A percentile compares a stretch with the other conserved stretches of the same genome.
These are phyloP conservation scores for Ocimum tenuiflorum DNA, from an alignment of 257 asterid species.

Conservation along the genomic window DNA sequence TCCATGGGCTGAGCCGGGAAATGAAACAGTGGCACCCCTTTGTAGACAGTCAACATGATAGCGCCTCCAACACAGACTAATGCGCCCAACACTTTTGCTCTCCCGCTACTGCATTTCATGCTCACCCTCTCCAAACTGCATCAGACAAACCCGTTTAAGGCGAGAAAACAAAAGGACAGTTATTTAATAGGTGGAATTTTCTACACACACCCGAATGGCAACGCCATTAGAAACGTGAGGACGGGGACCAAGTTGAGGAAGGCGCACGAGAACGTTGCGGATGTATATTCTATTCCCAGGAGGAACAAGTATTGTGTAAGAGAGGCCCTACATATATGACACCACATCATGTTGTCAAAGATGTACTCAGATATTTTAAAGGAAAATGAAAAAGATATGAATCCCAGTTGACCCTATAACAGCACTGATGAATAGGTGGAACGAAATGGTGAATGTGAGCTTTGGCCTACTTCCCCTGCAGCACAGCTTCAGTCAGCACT, in stretches of 20 bases:
- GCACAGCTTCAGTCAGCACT: not conserved
- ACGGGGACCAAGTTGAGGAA: constrained; percentile 65
- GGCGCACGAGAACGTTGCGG: constrained; percentile 72
- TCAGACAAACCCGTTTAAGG: not conserved
- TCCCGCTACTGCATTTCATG: constrained; percentile 41
- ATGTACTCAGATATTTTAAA: too few relatives aligned
- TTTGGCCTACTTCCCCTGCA: constrained; percentile 71
- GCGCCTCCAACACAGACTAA: constrained; percentile 59
- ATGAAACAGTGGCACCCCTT: constrained; percentile 49
- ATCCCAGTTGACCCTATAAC: constrained; percentile 49
- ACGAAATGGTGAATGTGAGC: constrained; percentile 43
- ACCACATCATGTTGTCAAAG: too few relatives aligned
- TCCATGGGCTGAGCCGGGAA: constrained; percentile 23
- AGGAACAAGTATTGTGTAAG: constrained; percentile 68
- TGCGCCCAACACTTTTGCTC: constrained; percentile 54
- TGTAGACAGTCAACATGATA: constrained; percentile 35
- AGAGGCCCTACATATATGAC: constrained; percentile 41
- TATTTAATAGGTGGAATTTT: not conserved
- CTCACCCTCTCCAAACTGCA: constrained; percentile 51
- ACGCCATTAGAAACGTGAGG: constrained; percentile 54
- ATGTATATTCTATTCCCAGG: constrained; percentile 58
- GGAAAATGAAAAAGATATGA: too few relatives aligned
- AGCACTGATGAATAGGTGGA: constrained; percentile 58
- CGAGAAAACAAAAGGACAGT: not conserved
- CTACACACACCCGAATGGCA: constrained; percentile 49